Base-by-base conservation (phyloP, 169 alveolate genomes). In the Plasmodium billcollinsi region DNA sequence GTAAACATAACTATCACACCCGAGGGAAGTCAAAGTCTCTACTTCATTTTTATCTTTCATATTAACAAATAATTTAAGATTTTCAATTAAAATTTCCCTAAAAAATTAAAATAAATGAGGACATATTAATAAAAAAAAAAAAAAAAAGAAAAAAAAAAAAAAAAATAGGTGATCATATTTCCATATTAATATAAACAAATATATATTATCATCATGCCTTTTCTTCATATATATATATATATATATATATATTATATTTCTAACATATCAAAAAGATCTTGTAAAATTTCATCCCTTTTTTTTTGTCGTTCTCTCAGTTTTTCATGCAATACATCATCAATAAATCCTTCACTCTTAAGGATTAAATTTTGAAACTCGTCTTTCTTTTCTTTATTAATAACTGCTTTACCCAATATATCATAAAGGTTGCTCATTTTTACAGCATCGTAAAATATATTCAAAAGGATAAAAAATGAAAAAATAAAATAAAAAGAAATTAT, bases 261-360 rank as follows among this genome's bases (percentile, higher is more conserved):
- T 74, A 61, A 83, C 92, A 86, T 86, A 58, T 86, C 92, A 72
- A 70, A 86, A 71, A 86, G 71, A 52, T 86, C 88, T 54, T 86
- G 92, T n/a, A 86, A 49, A n/a, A 86, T 70, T 24, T 86, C 88
- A 72, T 86, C 92, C 72, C 92, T 71, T 54, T 65, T 86, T 71
- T 86, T 67, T 21, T 86, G 86, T 58, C 88, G 69, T 33, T 86
- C 88, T 52, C 26, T 58, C 20, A 86, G 92, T 61, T 86, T 70
- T 74, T 72, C 62, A 54, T 86, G 86, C 24, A 86, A 39, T 11
- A 86, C 92, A 26, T 86, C 88, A 43, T 86, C 92, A 67, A 86
- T 86, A 86, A 86, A 86, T 33, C 76, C 63, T 54, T 86, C 92
- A 66, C 92, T 86, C 66, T 86, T 86, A 20, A 86, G 52, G 62